Evolutionary conservation across 2,329 filamentous ascomycete species (phyloP), one percentile per base, ranked within the genome.

Genomic region (Fusarium albosuccineum): DNA sequence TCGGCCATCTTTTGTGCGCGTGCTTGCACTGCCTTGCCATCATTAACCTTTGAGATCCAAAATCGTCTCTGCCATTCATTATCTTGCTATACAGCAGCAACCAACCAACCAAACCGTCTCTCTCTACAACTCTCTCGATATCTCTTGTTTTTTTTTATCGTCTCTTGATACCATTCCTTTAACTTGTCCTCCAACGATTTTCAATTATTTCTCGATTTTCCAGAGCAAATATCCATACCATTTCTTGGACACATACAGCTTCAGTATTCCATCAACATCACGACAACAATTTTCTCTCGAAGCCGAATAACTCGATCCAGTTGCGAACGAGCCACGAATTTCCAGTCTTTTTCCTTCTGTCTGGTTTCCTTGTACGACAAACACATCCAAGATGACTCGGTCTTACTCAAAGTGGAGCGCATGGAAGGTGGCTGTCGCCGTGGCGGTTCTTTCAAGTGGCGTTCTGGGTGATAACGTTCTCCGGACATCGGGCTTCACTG

Each of bases 401-500:
- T 56, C 49, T 45, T 51, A 68, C 55, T 74, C 72, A 45, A 64
- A 51, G 57, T 77, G 76, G 76, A 76, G 69, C 53, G 65, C 70
- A 30, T 73, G 74, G 72, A 75, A 71, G 57, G 76, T 76, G 53
- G 66, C 79, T 59, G 71, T 78, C 55, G 76, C 81, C 17, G 57
- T 69, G 11, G 74, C 77, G 51, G 75, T 77, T 52, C 74, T 85
- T 45, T 71, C 77, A 14, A 77, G 76, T 49, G 80, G 83, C 60
- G 90, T 86, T 55, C 76, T 91, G 61, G 92, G 87, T 57, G 85
- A 82, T 64, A 89, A 95, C 70, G 83, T 97, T 60, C 87, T 99
- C 60, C 87, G 90, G 75, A 97, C 94, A 26, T 87, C 86, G 66
- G 92, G 94, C 61, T 97, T 96, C 81, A 88, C 84, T 73, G 89